Evolutionary conservation across 257 asterid species (phyloP), one percentile per base, ranked within the genome.

Genomic region (Jacaranda mimosifolia): DNA sequence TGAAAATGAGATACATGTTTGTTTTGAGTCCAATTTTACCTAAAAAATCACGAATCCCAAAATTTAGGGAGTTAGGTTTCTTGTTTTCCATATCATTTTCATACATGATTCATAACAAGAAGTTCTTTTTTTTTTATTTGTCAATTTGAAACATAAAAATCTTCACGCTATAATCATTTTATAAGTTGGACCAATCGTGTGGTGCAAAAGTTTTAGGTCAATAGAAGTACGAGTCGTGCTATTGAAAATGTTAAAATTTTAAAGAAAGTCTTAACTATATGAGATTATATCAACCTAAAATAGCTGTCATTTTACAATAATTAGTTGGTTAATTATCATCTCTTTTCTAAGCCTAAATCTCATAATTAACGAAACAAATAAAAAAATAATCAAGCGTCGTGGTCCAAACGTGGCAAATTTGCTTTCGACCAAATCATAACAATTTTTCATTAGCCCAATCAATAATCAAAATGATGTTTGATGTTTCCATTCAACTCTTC

Each of bases 371-470:
- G 15, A 21, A 18, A 58, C 6, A 7, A 21, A 58, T n/a, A 21
- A 19, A 4, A 19, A 7, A 42, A 5, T 9, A 58, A 58, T 9
- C 9, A 58, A 21, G 39, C 7, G 62, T 11, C 8, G 26, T 60
- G 19, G 53, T 18, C 17, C 77, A 43, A 58, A 72, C 67, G 66
- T 65, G 60, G 39, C 74, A 48, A 65, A 45, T 48, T 59, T 39
- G 11, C 18, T 55, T 68, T 53, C 73, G 71, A 78, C 80, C 46
- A 26, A 52, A 63, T 60, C 7, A 57, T 68, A 72, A 21, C n/a
- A 56, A 70, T 6, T 49, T 45, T 10, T n/a, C 13, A 9, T 63
- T 57, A 55, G 35, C 15, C 51, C 56, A 45, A 76, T 77, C 51
- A 76, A 76, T 64, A 15, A 35, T 17, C 4, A 4, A 42, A 63